These are phyloP conservation scores for Sclerotiophoma versabilis DNA, from an alignment of 2,329 filamentous ascomycete genomes.

Conservation along the genomic window DNA sequence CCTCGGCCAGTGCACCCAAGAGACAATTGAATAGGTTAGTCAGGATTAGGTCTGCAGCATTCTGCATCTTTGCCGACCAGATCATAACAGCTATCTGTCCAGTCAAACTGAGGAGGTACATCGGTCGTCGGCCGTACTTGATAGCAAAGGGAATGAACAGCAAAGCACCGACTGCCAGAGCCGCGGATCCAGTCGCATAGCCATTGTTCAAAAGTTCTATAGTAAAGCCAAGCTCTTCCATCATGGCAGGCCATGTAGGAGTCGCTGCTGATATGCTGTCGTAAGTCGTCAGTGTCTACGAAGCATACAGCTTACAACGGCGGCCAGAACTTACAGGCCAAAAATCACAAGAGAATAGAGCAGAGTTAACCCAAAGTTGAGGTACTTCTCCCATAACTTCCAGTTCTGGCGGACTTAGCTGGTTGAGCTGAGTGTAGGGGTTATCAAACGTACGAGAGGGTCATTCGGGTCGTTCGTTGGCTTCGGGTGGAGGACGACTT, in stretches of 20 bases:
- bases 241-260: constrained; percentile 21
- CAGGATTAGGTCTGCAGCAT: constrained; percentile 53
- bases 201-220: constrained; percentile 52
- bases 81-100: constrained; percentile 49
- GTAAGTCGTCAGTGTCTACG: background rate
- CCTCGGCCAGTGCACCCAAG: constrained; percentile 54
- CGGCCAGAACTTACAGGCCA: constrained; percentile 8
- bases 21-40: constrained; percentile 56
- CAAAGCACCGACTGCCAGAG: constrained; percentile 52
- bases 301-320: background rate
- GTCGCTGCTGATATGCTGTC: constrained; percentile 20
- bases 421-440: background rate
- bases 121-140: constrained; percentile 56
- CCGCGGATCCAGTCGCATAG: constrained; percentile 54
- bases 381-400: constrained; percentile 17
- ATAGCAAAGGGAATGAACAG: constrained; percentile 56
- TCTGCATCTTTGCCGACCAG: constrained; percentile 56
- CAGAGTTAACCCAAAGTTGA: constrained; percentile 15
- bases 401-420: constrained; percentile 9
- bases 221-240: constrained; percentile 17
- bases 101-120: constrained; percentile 54
- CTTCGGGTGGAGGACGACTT: constrained; percentile 10
- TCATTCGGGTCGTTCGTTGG: constrained; percentile 17
- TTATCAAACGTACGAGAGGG: constrained; percentile 4
- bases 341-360: constrained; percentile 15